Percentiles rank a stretch among this genome's conserved stretches.
phyloP scores from a whole-genome alignment of 345 rosid species.

The Rubroshorea leprosula region DNA sequence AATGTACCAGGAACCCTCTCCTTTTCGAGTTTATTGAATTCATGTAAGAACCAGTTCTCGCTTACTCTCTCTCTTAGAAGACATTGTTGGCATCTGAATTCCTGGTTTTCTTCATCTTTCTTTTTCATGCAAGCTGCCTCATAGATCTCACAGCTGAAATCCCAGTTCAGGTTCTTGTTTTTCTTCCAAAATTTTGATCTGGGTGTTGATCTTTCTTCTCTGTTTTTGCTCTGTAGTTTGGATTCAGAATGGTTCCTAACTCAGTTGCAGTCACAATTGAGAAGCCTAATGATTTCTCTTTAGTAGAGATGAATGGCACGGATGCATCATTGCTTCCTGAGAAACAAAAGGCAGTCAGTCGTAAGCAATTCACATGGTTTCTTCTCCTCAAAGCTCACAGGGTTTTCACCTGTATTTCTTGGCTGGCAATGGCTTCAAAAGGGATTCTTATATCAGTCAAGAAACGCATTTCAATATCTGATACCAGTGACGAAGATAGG shows the following conservation, averaged over 20 bases:
- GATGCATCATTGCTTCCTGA: constrained; percentile 58
- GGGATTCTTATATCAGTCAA: constrained; percentile 41
- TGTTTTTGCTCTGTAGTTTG: background rate
- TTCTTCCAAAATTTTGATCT: constrained; percentile 21
- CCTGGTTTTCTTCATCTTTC: background rate
- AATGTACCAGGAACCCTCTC: background rate
- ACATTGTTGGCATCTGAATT: background rate
- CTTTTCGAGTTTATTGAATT: background rate
- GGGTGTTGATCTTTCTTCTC: constrained; percentile 15
- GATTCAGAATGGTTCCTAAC: constrained; percentile 60
- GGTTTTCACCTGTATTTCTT: constrained; percentile 48
- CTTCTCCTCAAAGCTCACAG: constrained; percentile 66
- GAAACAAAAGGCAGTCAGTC: constrained; percentile 61
- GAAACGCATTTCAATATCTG: constrained; percentile 50
- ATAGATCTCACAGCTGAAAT: constrained; percentile 15
- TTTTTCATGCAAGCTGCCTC: background rate
- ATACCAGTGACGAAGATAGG: constrained; percentile 48
- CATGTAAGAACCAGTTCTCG: background rate
- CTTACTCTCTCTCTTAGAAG: background rate
- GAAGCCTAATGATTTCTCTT: constrained; percentile 61
- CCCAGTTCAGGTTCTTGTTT: constrained; percentile 7
- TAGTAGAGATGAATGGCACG: constrained; percentile 51
- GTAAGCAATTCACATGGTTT: constrained; percentile 75
- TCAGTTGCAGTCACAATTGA: constrained; percentile 77
- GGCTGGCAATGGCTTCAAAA: constrained; percentile 40